These are phyloP conservation scores for Diplodia mutila DNA, from an alignment of 2,329 filamentous ascomycete species.

Conservation along the genomic window DNA sequence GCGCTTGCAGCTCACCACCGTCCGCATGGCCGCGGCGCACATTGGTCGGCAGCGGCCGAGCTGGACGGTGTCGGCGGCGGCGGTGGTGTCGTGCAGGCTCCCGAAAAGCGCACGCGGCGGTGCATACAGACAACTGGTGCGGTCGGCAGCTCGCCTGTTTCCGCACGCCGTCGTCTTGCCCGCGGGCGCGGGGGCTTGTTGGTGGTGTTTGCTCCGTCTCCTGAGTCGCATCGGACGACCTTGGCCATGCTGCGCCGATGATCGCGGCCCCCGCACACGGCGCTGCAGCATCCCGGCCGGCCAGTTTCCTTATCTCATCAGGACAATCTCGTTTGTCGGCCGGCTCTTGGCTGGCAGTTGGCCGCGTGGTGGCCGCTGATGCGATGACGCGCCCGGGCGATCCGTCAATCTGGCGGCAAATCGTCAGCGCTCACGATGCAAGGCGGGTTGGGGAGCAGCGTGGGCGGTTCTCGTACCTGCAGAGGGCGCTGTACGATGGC, in stretches of 20 bases:
- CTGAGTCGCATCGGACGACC: conserved; percentile 12
- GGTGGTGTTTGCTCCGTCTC: conserved; percentile 2
- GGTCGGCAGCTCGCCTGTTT: conserved; percentile 5
- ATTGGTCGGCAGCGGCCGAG: background rate
- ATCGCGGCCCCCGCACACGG: conserved; percentile 3
- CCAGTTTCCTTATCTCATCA: conserved; percentile 14
- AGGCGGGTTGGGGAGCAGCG: too few relatives aligned
- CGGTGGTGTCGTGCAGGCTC: background rate
- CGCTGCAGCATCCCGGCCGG: background rate
- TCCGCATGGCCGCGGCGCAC: background rate
- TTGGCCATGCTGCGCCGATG: background rate
- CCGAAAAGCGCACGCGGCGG: background rate
- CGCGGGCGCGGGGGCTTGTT: conserved; percentile 3
- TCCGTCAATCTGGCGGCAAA: background rate
- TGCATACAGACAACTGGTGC: background rate
- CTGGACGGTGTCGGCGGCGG: background rate
- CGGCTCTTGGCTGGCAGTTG: background rate
- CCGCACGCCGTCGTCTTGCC: conserved; percentile 18
- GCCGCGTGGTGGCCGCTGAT: background rate
- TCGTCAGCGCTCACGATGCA: background rate
- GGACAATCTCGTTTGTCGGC: conserved; percentile 3
- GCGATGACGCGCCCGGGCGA: conserved; percentile 4
- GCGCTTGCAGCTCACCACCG: conserved; percentile 4
- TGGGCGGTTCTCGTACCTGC: conserved; percentile 5
- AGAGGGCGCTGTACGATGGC: background rate